Base-by-base conservation (phyloP, 192 early-diverging fungal genomes). In the Dispira simplex region DNA sequence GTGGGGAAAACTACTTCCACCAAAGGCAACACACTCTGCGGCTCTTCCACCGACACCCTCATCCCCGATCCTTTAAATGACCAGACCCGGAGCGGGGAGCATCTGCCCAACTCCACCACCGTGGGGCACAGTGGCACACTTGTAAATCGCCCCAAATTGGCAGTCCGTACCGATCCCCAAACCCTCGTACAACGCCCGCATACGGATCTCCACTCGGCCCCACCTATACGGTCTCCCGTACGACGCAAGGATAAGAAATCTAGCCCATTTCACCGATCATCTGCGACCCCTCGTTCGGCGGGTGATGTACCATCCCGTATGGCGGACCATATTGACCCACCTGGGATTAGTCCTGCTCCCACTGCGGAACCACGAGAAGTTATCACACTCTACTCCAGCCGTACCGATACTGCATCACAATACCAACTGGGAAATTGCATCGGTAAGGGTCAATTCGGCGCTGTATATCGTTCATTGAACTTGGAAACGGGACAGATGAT, bases 391-490 rank as follows among this genome's bases (percentile, higher is more conserved):
- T 77, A 77, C 55, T 72, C 70, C 26, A 66, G 66, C 23, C 68
- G 54, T 44, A 65, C 55, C 16, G 62, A 78, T 46, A 65, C 71
- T 0, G 64, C 73, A 54, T 67, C 73, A 45, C 70, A 69, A 64
- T 75, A 87, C 74, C 85, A 88, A 73, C 67, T 95, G 10, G 92
- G 91, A n/a, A 87, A 86, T 64, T 86, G 87, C 57, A 95, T 95
- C 62, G 92, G 92, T 6, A 79, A 83, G 46, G 92, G 92, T 11
- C 90, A 95, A 64, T 95, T 92, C 73, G 92, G 90, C 13, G 75
- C 90, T 3, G 92, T 95, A 11, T 91, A 93, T 68, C 79, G 90
- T 11, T 89, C 87, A n/a, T 66, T 90, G 8, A 85, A 90, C 72
- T 67, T 92, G 3, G 83, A 81, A 11, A 88, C 79, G 12, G 90